Percentiles rank a stretch among this genome's conserved stretches.
phyloP scores from a whole-genome alignment of 2,329 filamentous ascomycete genomes.

The Rhynchosporium secalis region DNA sequence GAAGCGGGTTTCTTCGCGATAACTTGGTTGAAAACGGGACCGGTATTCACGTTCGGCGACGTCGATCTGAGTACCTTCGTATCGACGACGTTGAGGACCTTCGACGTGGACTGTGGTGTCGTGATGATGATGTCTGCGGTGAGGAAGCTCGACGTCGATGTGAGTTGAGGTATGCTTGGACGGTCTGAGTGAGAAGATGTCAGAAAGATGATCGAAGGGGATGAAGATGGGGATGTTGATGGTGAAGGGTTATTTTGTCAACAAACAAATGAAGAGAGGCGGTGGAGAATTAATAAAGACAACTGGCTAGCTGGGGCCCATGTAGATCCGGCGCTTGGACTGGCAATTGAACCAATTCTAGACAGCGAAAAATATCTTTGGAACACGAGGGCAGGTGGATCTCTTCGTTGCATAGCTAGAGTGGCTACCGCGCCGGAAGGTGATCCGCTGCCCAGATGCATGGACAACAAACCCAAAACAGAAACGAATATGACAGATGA shows the following conservation, averaged over 20 bases:
- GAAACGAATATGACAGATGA: conserved; percentile 15
- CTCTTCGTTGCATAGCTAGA: conserved; percentile 14
- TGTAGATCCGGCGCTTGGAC: conserved; percentile 24
- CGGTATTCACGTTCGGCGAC: conserved; percentile 67
- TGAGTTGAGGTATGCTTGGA: conserved; percentile 47
- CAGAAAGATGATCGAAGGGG: conserved; percentile 28
- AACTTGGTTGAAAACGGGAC: conserved; percentile 56
- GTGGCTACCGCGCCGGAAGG: conserved; percentile 12
- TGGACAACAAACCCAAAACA: conserved; percentile 12
- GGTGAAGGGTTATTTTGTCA: conserved; percentile 45
- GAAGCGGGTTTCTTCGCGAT: conserved; percentile 40
- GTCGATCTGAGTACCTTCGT: conserved; percentile 50
- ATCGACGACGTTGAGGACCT: conserved; percentile 33
- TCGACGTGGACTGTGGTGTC: conserved; percentile 32
- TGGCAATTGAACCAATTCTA: conserved; percentile 22
- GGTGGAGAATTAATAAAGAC: conserved; percentile 18
- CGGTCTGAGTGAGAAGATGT: conserved; percentile 36
- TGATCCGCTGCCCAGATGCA: conserved; percentile 13
- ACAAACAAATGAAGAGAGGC: conserved; percentile 35
- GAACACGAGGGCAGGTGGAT: conserved; percentile 14
- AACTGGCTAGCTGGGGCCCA: conserved; percentile 9
- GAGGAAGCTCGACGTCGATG: conserved; percentile 40
- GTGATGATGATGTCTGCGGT: conserved; percentile 39
- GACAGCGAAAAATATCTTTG: conserved; percentile 6
- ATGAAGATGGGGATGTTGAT: conserved; percentile 16